Base-by-base conservation (phyloP, 2,329 filamentous ascomycete genomes). In the Sphaerulina vaccinii region DNA sequence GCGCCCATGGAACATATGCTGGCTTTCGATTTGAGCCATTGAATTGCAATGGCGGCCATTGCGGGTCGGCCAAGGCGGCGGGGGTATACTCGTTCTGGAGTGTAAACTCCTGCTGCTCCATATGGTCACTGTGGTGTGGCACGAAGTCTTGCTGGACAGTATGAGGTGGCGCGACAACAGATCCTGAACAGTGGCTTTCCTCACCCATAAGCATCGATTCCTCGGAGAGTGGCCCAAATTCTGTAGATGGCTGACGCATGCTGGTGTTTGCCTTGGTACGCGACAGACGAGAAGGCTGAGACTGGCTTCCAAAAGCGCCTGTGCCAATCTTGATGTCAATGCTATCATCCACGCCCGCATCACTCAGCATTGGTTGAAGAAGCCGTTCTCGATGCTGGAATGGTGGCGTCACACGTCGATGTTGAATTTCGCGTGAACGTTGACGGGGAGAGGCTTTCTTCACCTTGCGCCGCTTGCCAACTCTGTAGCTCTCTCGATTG, bases 261-360 rank as follows among this genome's bases (percentile, higher is more conserved):
- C 62, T 65, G 23, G 58, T 61, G 11, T 57, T 56, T 1, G 36
- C 45, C 6, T 49, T 52, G 16, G 53, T 51, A 6, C 35, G 53
- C 11, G 58, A 57, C 2, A 18, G 41, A 11, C 44, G 49, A 36
- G 62, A 64, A 13, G 18, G 43, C 16, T 61, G 59, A 5, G 58
- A 62, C 39, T 65, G 64, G 32, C 53, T 68, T 5, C 54, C 62
- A 11, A 68, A 59, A 18, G 67, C 67, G 47, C 63, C 62, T 2
- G 60, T 64, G 19, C 68, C 67, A 24, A 69, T 60, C 46, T 59
- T 65, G 52, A 70, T 57, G 8, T 59, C 40, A 7, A 68, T 59
- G 2, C 62, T 56, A 7, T 62, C 51, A 21, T 22, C n/a, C 16
- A 47, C 36, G 8, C 64, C 37, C 6, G 60, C 63, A 9, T 60